A percentile compares a stretch with the other conserved stretches of the same genome.
phyloP scores from a whole-genome alignment of 192 early-diverging fungal species.

The Allomyces arbusculus region DNA sequence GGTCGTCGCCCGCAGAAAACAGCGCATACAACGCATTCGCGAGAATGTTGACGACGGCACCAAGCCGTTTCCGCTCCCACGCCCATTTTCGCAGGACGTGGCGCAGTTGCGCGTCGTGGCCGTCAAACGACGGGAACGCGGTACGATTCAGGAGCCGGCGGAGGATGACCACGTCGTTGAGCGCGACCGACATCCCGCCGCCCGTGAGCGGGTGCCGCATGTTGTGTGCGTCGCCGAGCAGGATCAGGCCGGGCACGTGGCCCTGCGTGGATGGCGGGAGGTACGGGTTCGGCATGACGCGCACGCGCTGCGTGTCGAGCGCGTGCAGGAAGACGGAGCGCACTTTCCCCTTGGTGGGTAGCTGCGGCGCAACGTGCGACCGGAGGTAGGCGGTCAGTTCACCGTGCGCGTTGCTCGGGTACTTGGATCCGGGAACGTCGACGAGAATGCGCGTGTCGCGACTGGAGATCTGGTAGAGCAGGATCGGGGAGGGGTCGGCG shows the following conservation, averaged over 20 bases:
- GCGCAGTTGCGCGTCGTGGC: conserved; percentile 15
- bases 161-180: conserved; percentile 73
- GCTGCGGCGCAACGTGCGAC: conserved; percentile 37
- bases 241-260: conserved; percentile 42
- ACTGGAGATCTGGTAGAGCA: conserved; percentile 70
- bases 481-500: conserved; percentile 59
- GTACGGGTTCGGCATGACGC: conserved; percentile 78
- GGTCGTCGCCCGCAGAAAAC: conserved; percentile 65
- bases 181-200: conserved; percentile 90
- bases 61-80: conserved; percentile 52
- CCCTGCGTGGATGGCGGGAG: conserved; percentile 62
- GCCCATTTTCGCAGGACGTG: conserved; percentile 38
- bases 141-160: conserved; percentile 27
- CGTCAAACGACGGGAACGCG: conserved; percentile 14
- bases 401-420: not conserved
- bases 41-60: conserved; percentile 69
- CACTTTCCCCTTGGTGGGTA: conserved; percentile 30
- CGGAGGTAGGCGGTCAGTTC: conserved; percentile 28
- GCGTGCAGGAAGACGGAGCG: conserved; percentile 35
- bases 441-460: conserved; percentile 73
- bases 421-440: conserved; percentile 54
- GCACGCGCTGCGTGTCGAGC: conserved; percentile 45
- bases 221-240: conserved; percentile 90
- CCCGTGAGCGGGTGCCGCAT: conserved; percentile 91
- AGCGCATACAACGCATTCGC: conserved; percentile 83